phyloP scores from a whole-genome alignment of 495 filamentous ascomycete species.

The Penicilliopsis zonata region DNA sequence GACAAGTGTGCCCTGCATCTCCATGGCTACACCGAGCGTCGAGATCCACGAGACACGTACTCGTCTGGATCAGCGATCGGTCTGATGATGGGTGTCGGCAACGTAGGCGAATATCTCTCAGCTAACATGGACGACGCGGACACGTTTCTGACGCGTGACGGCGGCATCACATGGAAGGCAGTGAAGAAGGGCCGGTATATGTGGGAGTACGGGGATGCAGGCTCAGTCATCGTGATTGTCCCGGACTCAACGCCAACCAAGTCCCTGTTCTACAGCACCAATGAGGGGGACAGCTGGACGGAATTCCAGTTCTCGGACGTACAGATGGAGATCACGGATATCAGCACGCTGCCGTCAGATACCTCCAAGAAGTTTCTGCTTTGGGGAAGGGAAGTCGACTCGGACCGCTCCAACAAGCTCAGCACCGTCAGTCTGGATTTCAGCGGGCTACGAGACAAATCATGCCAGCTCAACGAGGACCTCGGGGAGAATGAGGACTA shows the following conservation, averaged over 20 bases:
- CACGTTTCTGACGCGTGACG: conserved; percentile 82
- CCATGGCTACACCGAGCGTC: conserved; percentile 87
- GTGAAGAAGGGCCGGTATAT: conserved; percentile 76
- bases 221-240: conserved; percentile 80
- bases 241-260: conserved; percentile 50
- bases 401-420: conserved; percentile 35
- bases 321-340: conserved; percentile 56
- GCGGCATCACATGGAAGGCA: conserved; percentile 75
- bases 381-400: conserved; percentile 51
- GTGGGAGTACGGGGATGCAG: conserved; percentile 93
- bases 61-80: conserved; percentile 83
- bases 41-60: conserved; percentile 65
- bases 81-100: conserved; percentile 82
- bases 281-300: conserved; percentile 68
- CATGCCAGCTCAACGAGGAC: conserved; percentile 58
- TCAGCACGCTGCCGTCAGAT: conserved; percentile 83
- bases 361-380: conserved; percentile 81
- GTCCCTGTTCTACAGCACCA: conserved; percentile 59
- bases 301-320: conserved; percentile 59
- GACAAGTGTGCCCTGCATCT: conserved; percentile 77
- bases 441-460: conserved; percentile 52
- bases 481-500: conserved; percentile 61
- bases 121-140: conserved; percentile 46
- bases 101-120: conserved; percentile 64
- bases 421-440: conserved; percentile 80